Evolutionary conservation across 2,329 filamentous ascomycete species (phyloP).

Genomic region (Capronia americana): DNA sequence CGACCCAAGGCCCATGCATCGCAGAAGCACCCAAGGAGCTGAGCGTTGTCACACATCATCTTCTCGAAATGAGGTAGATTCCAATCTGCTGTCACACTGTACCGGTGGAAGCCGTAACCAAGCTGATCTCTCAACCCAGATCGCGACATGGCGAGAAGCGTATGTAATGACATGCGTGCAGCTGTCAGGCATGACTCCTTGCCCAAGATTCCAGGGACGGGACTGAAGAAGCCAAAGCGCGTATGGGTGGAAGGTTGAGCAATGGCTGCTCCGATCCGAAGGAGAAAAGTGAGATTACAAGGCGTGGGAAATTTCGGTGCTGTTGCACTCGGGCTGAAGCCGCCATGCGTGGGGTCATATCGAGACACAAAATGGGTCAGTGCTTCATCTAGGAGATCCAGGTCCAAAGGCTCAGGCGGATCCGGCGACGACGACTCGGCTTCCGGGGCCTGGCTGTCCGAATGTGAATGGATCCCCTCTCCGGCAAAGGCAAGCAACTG

Average conservation of each 20-base stretch:
- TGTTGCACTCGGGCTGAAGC: conserved; percentile 65
- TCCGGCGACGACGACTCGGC: conserved; percentile 47
- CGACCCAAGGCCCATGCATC: conserved; percentile 79
- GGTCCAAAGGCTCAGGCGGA: conserved; percentile 74
- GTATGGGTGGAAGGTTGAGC: conserved; percentile 37
- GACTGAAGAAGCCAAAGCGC: conserved; percentile 62
- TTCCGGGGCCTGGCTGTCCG: conserved; percentile 34
- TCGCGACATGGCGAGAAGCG: conserved; percentile 76
- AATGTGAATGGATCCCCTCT: conserved; percentile 71
- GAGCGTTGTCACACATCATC: conserved; percentile 90
- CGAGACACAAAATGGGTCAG: conserved; percentile 78
- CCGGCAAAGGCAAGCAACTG: conserved; percentile 87
- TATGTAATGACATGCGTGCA: conserved; percentile 78
- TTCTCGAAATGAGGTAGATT: conserved; percentile 96
- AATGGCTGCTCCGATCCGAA: conserved; percentile 67
- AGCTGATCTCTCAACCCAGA: conserved; percentile 77
- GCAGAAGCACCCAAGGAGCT: conserved; percentile 81
- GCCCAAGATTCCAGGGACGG: conserved; percentile 87
- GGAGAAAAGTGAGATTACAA: conserved; percentile 79
- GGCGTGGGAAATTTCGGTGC: conserved; percentile 92
- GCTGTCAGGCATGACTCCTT: conserved; percentile 75
- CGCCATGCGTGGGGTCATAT: conserved; percentile 79
- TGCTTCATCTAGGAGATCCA: conserved; percentile 91
- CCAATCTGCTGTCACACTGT: conserved; percentile 92
- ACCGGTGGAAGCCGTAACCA: conserved; percentile 79